A percentile compares a stretch with the other conserved stretches of the same genome.
Evolutionary conservation across 768 basidiomycete genomes (phyloP).

Genomic region (Zangia roseola): DNA sequence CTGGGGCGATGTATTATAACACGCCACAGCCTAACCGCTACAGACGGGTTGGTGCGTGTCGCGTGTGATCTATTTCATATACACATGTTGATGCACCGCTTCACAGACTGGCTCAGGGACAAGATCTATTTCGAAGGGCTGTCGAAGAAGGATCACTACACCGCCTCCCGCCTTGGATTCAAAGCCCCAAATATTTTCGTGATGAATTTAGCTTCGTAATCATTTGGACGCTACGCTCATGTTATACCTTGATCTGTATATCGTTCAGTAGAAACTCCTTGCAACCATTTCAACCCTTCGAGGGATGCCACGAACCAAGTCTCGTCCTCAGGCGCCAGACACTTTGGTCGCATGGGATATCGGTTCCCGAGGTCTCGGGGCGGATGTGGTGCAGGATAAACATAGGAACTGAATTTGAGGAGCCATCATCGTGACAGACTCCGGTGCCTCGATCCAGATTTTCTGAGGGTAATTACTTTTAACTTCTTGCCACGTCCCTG

Average conservation of each 20-base stretch:
- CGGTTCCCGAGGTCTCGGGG: too few species aligned
- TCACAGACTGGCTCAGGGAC: conserved; percentile 75
- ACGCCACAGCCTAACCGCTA: conserved; percentile 48
- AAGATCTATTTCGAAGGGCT: conserved; percentile 68
- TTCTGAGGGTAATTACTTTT: too few species aligned
- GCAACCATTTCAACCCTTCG: background rate
- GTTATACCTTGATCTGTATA: conserved; percentile 9
- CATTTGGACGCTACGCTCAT: background rate
- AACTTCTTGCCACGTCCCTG: too few species aligned
- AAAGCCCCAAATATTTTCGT: conserved; percentile 78
- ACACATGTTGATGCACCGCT: conserved; percentile 1
- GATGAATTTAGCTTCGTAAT: conserved; percentile 57
- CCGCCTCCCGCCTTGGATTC: conserved; percentile 62
- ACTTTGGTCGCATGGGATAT: too few species aligned
- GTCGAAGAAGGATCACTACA: conserved; percentile 58
- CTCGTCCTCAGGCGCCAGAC: too few species aligned
- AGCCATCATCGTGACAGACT: too few species aligned
- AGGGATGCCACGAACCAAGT: background rate
- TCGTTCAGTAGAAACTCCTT: conserved; percentile 1
- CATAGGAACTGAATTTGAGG: too few species aligned
- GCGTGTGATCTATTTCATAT: background rate
- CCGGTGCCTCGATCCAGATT: too few species aligned
- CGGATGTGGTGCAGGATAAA: too few species aligned
- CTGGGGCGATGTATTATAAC: conserved; percentile 40
- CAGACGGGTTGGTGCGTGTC: conserved; percentile 60